A percentile compares a stretch with the other conserved stretches of the same genome.
These are phyloP conservation scores for Ceratocystis destructans DNA, from an alignment of 2,329 filamentous ascomycete species.

Conservation along the genomic window DNA sequence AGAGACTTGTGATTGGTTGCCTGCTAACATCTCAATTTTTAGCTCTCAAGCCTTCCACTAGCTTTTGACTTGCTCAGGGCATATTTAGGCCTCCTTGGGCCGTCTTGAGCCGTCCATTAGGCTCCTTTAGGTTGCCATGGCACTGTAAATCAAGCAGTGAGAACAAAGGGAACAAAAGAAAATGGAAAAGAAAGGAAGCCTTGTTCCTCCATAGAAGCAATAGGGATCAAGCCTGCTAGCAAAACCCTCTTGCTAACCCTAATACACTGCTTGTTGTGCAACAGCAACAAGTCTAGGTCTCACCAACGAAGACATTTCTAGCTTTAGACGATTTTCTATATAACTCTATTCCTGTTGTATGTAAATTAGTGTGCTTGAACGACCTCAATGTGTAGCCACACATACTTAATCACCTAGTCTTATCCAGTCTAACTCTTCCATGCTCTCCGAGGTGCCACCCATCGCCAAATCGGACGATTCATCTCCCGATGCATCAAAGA, in stretches of 20 bases:
- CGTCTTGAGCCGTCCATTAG: too few relatives aligned
- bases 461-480: background rate
- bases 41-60: background rate
- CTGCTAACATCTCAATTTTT: background rate
- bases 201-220: too few relatives aligned
- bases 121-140: background rate
- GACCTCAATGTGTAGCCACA: too few relatives aligned
- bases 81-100: background rate
- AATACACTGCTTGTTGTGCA: background rate
- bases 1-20: background rate
- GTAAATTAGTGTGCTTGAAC: too few relatives aligned
- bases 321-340: too few relatives aligned
- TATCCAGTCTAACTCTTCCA: background rate
- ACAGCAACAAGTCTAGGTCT: background rate
- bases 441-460: background rate
- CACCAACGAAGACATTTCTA: too few relatives aligned
- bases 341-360: too few relatives aligned
- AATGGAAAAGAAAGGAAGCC: background rate
- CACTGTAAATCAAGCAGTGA: background rate
- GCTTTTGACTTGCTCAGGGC: background rate
- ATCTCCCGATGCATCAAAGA: background rate
- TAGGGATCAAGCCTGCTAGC: too few relatives aligned
- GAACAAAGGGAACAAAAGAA: background rate
- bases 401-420: background rate
- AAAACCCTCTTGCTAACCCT: background rate